Percentiles rank a stretch among this genome's conserved stretches.
Evolutionary conservation across 768 basidiomycete species (phyloP).

Genomic region (Dioszegia hungarica): DNA sequence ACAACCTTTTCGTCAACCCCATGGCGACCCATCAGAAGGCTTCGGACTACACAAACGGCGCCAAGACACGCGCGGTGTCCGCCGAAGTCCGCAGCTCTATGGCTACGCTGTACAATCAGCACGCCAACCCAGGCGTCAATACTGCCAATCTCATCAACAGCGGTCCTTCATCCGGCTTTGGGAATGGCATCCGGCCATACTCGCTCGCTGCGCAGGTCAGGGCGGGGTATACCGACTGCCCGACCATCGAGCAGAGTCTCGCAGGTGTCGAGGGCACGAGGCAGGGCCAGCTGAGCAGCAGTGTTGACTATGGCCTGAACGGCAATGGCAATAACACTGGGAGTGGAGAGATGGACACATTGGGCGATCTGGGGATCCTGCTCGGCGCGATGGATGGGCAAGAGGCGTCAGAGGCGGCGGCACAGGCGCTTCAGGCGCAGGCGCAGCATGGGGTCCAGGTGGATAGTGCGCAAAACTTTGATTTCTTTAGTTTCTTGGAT

Average conservation of each 20-base stretch:
- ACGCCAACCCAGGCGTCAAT: background rate
- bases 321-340: background rate
- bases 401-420: background rate
- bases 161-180: background rate
- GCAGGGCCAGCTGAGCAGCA: background rate
- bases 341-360: background rate
- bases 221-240: constrained; percentile 6
- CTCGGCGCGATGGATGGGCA: background rate
- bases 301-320: background rate
- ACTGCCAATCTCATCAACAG: background rate
- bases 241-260: constrained; percentile 2
- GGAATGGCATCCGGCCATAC: constrained; percentile 16
- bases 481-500: constrained; percentile 41
- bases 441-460: constrained; percentile 3
- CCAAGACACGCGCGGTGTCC: constrained; percentile 13
- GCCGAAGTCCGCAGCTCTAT: constrained; percentile 8
- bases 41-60: constrained; percentile 42
- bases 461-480: constrained; percentile 21
- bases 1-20: constrained; percentile 49
- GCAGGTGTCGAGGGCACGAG: background rate
- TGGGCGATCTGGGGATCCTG: constrained; percentile 5
- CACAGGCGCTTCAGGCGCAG: background rate
- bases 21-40: constrained; percentile 47
- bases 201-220: constrained; percentile 24
- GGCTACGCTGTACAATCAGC: background rate